Evolutionary conservation across 176 grass and related monocot species (phyloP).

Genomic region (Stipa capillata): DNA sequence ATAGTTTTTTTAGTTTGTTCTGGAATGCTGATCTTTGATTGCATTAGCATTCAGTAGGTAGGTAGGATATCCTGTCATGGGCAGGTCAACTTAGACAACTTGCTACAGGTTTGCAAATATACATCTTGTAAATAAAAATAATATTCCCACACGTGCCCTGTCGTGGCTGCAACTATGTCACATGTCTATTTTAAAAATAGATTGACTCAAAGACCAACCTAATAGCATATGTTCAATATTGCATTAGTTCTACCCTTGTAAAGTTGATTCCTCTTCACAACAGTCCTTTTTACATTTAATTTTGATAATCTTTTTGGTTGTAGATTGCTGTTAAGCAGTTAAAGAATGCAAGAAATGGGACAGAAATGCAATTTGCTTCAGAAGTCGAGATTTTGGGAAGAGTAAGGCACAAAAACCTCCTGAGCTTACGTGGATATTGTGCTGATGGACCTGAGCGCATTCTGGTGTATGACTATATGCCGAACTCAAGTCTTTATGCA

Average conservation of each 20-base stretch:
- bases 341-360: conserved; percentile 42
- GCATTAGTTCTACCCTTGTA: neutral
- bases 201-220: neutral
- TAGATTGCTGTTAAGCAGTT: conserved; percentile 84
- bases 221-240: neutral
- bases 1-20: neutral
- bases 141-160: neutral
- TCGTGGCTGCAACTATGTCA: conserved; percentile 30
- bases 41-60: conserved; percentile 7
- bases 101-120: conserved; percentile 30
- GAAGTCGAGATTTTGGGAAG: conserved; percentile 61
- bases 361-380: conserved; percentile 65
- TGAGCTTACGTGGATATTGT: conserved; percentile 69
- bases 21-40: conserved; percentile 40
- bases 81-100: conserved; percentile 20
- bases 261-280: neutral
- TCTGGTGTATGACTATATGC: conserved; percentile 71
- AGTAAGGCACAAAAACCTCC: conserved; percentile 76
- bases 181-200: neutral
- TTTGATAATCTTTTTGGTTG: conserved; percentile 13
- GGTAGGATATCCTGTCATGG: conserved; percentile 30
- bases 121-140: conserved; percentile 8
- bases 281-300: neutral
- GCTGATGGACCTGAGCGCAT: conserved; percentile 71
- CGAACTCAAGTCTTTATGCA: conserved; percentile 58